Evolutionary conservation across 2,329 filamentous ascomycete species (phyloP).

Genomic region (Penicillium sclerotiorum): DNA sequence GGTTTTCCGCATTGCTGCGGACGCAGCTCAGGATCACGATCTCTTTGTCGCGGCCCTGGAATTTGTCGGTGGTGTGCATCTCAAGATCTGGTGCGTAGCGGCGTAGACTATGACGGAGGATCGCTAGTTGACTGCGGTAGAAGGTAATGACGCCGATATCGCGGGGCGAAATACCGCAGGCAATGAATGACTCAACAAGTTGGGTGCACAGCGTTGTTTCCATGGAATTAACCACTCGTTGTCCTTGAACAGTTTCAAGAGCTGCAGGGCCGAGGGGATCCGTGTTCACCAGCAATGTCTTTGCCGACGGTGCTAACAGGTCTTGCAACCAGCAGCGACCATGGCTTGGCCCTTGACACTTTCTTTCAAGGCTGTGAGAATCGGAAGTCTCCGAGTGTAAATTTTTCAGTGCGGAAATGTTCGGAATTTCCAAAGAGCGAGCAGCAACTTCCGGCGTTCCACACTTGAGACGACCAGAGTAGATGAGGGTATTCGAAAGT

Average conservation of each 20-base stretch:
- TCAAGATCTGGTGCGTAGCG: slow-evolving; percentile 67
- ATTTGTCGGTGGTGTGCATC: slow-evolving; percentile 96
- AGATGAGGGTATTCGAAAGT: slow-evolving; percentile 89
- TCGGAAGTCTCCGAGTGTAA: slow-evolving; percentile 53
- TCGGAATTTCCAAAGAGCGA: slow-evolving; percentile 68
- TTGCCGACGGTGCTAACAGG: slow-evolving; percentile 68
- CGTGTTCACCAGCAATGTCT: slow-evolving; percentile 87
- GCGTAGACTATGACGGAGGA: slow-evolving; percentile 74
- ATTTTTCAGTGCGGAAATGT: slow-evolving; percentile 61
- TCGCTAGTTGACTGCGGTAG: slow-evolving; percentile 86
- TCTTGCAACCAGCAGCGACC: slow-evolving; percentile 74
- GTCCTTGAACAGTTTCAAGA: slow-evolving; percentile 69
- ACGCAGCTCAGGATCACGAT: slow-evolving; percentile 86
- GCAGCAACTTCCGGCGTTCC: slow-evolving; percentile 75
- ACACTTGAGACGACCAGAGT: slow-evolving; percentile 86
- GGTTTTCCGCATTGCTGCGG: slow-evolving; percentile 76
- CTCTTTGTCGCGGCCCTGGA: slow-evolving; percentile 95
- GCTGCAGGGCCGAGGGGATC: slow-evolving; percentile 68
- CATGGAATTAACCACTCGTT: slow-evolving; percentile 83
- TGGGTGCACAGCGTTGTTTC: slow-evolving; percentile 79
- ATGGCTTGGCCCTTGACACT: slow-evolving; percentile 56
- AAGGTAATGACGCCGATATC: slow-evolving; percentile 96
- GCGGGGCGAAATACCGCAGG: slow-evolving; percentile 69
- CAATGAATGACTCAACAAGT: slow-evolving; percentile 76
- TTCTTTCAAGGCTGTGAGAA: slow-evolving; percentile 40